Evolutionary conservation across 495 filamentous ascomycete genomes (phyloP), one percentile per base, ranked within the genome.

Genomic region (Extremus antarcticus): DNA sequence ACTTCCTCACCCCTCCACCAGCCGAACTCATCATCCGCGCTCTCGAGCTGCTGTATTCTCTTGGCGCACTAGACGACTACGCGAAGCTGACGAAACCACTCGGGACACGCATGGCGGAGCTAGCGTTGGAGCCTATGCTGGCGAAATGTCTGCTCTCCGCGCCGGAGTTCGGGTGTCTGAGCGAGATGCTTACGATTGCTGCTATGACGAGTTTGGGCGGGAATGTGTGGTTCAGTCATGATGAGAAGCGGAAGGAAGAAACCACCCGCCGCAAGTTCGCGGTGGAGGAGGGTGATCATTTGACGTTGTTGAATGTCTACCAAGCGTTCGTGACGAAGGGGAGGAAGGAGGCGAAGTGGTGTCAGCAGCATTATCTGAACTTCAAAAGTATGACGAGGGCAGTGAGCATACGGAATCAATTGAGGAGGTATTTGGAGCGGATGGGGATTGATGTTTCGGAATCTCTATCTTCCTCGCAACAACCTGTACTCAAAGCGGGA

Each of bases 41-140:
- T 16, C 77, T 95, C 2, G 92, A 99, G 65, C 74, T 96, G 3
- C 74, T 99, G 17, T 96, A 84, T 71, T 86, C 89, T 4, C 80
- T 99, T 25, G 90, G 90, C 19, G 89, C 90, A 1, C 71, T 99
- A 20, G 90, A 96, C 58, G 80, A 85, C 54, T 89, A 96, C 62
- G 90, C 89, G 25, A 94, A 90, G 66, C 83, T 98, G 47, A 97
- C 91, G 15, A 84, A 80, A 51, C 91, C 92, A 0, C 72, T 95
- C 22, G 92, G 94, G 1, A 72, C 79, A 50, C 80, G 91, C 48
- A 96, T 99, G 89, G 92, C 94, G 8, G 94, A 97, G 69, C 76
- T 99, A 56, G 85, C 90, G 0, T 80, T 97, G 16, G 90, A 95
- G 60, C 94, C 94, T 0, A 96, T 96, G 90, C 90, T 96, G 82